Base-by-base conservation (phyloP, 2,329 filamentous ascomycete species). In the Hypomyces perniciosus region DNA sequence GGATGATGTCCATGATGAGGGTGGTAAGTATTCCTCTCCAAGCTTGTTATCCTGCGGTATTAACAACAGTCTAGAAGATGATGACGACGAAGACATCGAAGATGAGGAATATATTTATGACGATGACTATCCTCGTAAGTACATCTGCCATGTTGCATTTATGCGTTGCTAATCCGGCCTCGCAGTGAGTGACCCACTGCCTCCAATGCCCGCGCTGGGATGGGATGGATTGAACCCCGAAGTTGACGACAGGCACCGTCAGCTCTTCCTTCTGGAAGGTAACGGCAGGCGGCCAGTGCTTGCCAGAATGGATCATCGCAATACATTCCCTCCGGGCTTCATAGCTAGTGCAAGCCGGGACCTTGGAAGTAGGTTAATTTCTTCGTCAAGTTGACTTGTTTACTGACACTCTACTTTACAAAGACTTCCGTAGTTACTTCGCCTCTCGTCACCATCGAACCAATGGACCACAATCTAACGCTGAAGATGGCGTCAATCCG, bases 401-500 rank as follows among this genome's bases (percentile, higher is more conserved):
- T n/a, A 9, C 27, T 45, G 8, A 10, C 8, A 9, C 26, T 28
- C 27, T 45, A 10, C 48, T 50, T 35, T 34, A n/a, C 12, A 50
- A 50, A 70, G 74, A 79, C 51, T 78, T 79, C 60, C 71, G 74
- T 40, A 76, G 67, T 57, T 75, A 73, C 53, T 74, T 68, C 20
- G 20, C 20, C 74, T 69, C 69, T 26, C 67, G 80, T 57, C 70
- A 75, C 54, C 78, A 83, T 59, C 75, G 81, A 51, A 67, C 77
- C 48, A 75, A 75, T 43, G 72, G 71, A 20, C 73, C 78, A 31
- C 71, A 79, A 47, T 76, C 79, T 51, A 76, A 76, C 29, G 77
- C 79, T 33, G 90, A 96, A 57, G 91, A 96, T 64, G 90, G 90
- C 4, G 77, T 84, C 26, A 96, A 97, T 62, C 92, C 92, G 40